These are phyloP conservation scores for Tolypocladium album DNA, from an alignment of 2,329 filamentous ascomycete genomes.

Conservation along the genomic window DNA sequence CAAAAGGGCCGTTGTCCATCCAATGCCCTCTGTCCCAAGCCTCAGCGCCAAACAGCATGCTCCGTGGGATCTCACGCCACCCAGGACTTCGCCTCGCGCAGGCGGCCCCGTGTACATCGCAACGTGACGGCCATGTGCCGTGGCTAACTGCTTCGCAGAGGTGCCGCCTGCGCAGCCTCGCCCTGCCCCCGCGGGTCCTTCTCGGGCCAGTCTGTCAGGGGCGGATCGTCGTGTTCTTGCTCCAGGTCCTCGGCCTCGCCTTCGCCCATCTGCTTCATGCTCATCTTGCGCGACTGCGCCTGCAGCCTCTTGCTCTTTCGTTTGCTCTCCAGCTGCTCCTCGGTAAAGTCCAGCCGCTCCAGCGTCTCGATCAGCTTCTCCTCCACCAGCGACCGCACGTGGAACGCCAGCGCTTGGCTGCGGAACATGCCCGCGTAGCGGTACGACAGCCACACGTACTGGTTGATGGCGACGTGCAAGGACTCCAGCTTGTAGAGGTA, in stretches of 20 bases:
- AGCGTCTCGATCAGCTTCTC: conserved; percentile 47
- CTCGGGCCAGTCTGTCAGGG: conserved; percentile 3
- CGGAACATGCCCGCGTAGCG: conserved; percentile 73
- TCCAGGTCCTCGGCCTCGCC: conserved; percentile 6
- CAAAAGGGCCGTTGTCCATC: neutral
- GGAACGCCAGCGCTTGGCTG: conserved; percentile 63
- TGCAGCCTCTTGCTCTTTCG: conserved; percentile 12
- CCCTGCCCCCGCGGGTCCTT: neutral
- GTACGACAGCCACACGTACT: conserved; percentile 91
- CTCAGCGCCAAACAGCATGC: neutral
- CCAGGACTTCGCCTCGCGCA: no score
- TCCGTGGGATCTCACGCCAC: neutral
- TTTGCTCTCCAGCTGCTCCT: conserved; percentile 18
- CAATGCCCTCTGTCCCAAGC: neutral
- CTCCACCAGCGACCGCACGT: conserved; percentile 71
- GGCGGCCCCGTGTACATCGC: neutral
- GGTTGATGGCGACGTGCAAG: conserved; percentile 71
- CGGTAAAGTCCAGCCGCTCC: conserved; percentile 39
- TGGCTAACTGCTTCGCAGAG: neutral
- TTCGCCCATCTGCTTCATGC: conserved; percentile 4
- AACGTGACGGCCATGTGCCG: neutral
- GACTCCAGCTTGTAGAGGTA: conserved; percentile 63
- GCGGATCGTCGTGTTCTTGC: conserved; percentile 9
- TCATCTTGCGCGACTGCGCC: conserved; percentile 8
- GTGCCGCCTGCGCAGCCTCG: neutral